These are phyloP conservation scores for Fraxinus greggii DNA, from an alignment of 305 asterid genomes.

Conservation along the genomic window DNA sequence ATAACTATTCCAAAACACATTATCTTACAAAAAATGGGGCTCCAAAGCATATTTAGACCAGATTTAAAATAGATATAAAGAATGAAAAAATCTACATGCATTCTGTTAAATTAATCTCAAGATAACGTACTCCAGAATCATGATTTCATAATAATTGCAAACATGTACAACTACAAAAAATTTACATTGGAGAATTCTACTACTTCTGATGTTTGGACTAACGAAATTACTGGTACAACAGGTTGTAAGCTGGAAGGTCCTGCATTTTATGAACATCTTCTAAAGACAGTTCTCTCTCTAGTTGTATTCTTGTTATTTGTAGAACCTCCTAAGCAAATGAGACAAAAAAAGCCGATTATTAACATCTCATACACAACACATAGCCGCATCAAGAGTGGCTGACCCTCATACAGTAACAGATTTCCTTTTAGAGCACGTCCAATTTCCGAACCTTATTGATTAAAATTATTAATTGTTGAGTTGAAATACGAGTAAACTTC, in stretches of 20 bases:
- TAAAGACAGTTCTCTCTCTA: conserved; percentile 83
- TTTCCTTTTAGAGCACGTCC: background rate
- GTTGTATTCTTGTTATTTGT: conserved; percentile 63
- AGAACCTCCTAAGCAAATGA: conserved; percentile 60
- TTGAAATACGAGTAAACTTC: background rate
- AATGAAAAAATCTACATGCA: background rate
- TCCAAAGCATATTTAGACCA: background rate
- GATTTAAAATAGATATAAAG: background rate
- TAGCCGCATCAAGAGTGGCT: background rate
- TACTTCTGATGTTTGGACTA: background rate
- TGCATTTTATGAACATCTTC: conserved; percentile 72
- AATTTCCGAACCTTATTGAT: background rate
- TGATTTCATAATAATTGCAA: background rate
- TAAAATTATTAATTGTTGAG: background rate
- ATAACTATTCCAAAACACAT: too few species aligned
- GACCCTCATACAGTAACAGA: background rate
- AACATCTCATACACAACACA: background rate
- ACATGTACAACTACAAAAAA: background rate
- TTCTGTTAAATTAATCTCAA: background rate
- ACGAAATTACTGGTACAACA: conserved; percentile 41
- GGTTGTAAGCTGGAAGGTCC: conserved; percentile 80
- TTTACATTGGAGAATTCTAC: background rate
- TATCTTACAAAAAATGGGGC: too few species aligned
- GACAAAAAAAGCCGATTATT: background rate
- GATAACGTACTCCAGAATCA: background rate